Evolutionary conservation across 108 stramenopile genomes (phyloP).

Genomic region (Skeletonema costatum): DNA sequence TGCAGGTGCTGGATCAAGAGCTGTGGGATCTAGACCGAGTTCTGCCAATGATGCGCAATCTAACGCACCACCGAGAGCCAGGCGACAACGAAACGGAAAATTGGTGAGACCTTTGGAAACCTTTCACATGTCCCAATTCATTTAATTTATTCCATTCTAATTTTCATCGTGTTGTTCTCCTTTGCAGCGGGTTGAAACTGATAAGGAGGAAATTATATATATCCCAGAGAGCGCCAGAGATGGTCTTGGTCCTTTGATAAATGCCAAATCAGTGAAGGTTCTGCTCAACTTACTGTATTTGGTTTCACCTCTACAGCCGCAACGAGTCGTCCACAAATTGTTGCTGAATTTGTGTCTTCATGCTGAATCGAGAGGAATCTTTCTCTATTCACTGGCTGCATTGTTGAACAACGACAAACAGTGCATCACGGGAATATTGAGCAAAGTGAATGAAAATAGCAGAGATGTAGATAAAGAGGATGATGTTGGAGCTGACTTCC

Average conservation of each 20-base stretch:
- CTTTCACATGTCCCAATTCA: neutral
- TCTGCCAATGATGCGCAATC: neutral
- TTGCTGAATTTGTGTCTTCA: conserved; percentile 72
- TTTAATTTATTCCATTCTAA: neutral
- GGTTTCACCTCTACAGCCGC: conserved; percentile 78
- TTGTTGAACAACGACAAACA: conserved; percentile 66
- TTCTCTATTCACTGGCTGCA: conserved; percentile 49
- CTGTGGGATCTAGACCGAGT: conserved; percentile 7
- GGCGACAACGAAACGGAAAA: conserved; percentile 46
- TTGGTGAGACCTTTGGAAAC: conserved; percentile 1
- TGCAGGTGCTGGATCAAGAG: conserved; percentile 5
- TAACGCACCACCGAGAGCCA: conserved; percentile 21
- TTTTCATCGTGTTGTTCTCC: neutral
- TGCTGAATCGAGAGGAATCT: conserved; percentile 36
- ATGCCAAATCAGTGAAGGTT: conserved; percentile 52
- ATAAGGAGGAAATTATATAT: conserved; percentile 56
- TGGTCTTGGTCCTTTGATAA: conserved; percentile 53
- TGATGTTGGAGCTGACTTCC: conserved; percentile 53
- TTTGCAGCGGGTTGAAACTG: conserved; percentile 58
- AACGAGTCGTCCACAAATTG: conserved; percentile 75
- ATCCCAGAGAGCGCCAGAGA: conserved; percentile 22
- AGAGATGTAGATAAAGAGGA: neutral
- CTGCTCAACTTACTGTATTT: conserved; percentile 73
- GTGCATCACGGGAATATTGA: conserved; percentile 44
- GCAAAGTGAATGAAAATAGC: conserved; percentile 23